Evolutionary conservation across 2,329 filamentous ascomycete species (phyloP).

Genomic region (Aspergillus jensenii): DNA sequence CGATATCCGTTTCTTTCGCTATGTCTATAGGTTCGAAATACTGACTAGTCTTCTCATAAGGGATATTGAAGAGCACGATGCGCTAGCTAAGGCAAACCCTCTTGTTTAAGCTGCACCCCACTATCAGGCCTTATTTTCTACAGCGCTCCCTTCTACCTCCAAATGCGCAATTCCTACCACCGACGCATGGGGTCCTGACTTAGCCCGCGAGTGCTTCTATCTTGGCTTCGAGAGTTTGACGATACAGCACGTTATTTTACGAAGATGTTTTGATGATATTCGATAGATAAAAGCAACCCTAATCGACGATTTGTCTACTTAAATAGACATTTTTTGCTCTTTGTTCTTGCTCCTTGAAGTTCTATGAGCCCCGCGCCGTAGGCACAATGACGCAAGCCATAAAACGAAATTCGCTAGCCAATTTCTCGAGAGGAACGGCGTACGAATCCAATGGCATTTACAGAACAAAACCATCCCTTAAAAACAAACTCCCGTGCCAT

Average conservation of each 20-base stretch:
- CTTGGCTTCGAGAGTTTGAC: slow-evolving; percentile 2
- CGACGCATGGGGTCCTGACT: background rate
- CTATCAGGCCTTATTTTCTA: background rate
- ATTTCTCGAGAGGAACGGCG: background rate
- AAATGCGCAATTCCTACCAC: background rate
- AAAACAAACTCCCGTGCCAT: background rate
- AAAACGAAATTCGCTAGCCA: background rate
- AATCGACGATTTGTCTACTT: background rate
- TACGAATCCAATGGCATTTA: background rate
- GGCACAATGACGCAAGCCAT: background rate
- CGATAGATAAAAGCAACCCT: slow-evolving; percentile 21
- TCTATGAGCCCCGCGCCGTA: background rate
- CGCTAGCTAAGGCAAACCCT: slow-evolving; percentile 55
- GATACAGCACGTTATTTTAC: slow-evolving; percentile 16
- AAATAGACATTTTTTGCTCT: background rate
- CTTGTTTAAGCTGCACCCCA: slow-evolving; percentile 23
- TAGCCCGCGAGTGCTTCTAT: background rate
- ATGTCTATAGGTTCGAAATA: background rate
- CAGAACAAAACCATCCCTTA: background rate
- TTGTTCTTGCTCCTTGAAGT: background rate
- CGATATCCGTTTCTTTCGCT: slow-evolving; percentile 25
- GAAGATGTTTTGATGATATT: slow-evolving; percentile 17
- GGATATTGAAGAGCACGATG: slow-evolving; percentile 91
- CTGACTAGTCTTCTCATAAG: slow-evolving; percentile 36
- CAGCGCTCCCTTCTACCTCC: background rate